phyloP scores from a whole-genome alignment of 78 protist genomes.

The Fonticula alba region DNA sequence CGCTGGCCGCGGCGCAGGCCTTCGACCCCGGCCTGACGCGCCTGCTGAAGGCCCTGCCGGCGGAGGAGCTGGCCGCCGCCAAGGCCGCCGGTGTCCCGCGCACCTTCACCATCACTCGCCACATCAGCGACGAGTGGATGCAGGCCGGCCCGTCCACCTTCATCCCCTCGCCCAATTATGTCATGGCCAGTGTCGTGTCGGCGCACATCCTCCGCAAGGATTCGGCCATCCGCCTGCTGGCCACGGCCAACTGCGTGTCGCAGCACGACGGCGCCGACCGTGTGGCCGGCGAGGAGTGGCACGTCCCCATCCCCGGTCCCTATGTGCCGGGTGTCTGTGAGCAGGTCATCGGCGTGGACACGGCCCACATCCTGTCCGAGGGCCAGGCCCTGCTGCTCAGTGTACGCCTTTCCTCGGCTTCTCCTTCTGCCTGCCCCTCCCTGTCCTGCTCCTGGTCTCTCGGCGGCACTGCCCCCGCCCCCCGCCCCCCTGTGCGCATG shows the following conservation, averaged over 20 bases:
- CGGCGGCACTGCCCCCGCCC: not conserved
- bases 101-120: conserved; percentile 6
- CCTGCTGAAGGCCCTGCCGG: no score
- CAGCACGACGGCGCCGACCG: conserved; percentile 3
- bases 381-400: conserved; percentile 56
- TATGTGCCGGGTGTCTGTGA: conserved; percentile 56
- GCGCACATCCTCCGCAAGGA: conserved; percentile 35
- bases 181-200: conserved; percentile 24
- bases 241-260: conserved; percentile 29
- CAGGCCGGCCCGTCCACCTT: conserved; percentile 64
- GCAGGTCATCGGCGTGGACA: conserved; percentile 30
- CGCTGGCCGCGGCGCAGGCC: no score
- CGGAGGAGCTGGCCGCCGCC: no score
- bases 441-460: no score
- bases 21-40: no score
- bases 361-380: conserved; percentile 48
- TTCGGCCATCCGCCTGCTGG: conserved; percentile 63
- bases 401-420: no score
- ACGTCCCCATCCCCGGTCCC: conserved; percentile 30
- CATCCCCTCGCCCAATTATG: conserved; percentile 41
- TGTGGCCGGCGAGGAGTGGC: conserved; percentile 70
- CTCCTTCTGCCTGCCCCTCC: no score
- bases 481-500: no score
- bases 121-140: conserved; percentile 74
- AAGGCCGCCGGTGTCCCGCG: conserved; percentile 6